Base-by-base conservation (phyloP, 1,284 basidiomycete species). In the Naganishia liquefaciens region DNA sequence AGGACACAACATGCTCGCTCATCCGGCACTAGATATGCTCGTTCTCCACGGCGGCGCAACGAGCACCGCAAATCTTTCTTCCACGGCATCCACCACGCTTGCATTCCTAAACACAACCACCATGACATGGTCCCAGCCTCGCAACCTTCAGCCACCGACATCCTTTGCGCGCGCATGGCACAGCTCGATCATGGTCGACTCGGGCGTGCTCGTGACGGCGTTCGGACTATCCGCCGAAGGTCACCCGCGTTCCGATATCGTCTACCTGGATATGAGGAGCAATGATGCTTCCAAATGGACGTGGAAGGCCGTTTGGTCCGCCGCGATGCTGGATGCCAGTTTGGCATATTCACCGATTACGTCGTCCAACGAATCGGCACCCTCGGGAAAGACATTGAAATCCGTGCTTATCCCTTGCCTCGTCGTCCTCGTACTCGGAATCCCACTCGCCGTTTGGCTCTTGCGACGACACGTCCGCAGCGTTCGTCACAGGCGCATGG, bases 121-220 rank as follows among this genome's bases (percentile, higher is more conserved):
- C 23, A 76, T 75, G 73, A 64, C 70, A 27, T 79, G 78, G 78
- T 74, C 74, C 4, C 68, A 70, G 15, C 77, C 76, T 1, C 67
- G 70, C n/a, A 70, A 70, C 64, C 69, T 79, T 7, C 77, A 79
- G 65, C 74, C 76, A 0, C 67, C 73, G 5, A 37, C 73, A 0
- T 73, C 72, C 3, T 69, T 73, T 5, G 76, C 74, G 19, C 70
- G 72, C 0, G 68, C 76, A 5, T 78, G 77, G 70, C 77, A 79
- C 67, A 72, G 76, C 13, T 69, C 76, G 2, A 70, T 79, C 61
- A 77, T 79, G 68, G 78, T 77, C 9, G 71, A 73, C n/a, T 69
- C 74, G 10, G 78, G 78, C 43, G 77, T 79, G 40, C 78, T 79
- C 74, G 74, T 79, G 63, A 71, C 74, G 10, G 74, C 77, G 1